These are phyloP conservation scores for Claviceps sp. DNA, from an alignment of 2,329 filamentous ascomycete species.

Conservation along the genomic window DNA sequence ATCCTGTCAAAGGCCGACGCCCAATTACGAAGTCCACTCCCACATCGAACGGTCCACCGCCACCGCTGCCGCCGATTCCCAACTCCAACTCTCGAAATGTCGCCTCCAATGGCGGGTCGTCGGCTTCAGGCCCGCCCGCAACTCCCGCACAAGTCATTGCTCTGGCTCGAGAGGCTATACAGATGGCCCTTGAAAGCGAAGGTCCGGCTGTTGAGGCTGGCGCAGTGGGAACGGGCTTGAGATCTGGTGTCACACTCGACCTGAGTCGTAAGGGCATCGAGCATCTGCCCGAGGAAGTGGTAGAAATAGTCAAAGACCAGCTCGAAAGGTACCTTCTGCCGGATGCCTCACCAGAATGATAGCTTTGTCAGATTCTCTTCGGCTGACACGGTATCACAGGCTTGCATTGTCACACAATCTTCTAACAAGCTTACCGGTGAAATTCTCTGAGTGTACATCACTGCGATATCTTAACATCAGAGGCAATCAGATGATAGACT, in stretches of 20 bases:
- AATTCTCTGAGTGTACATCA: conserved; percentile 64
- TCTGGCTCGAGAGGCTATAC: conserved; percentile 54
- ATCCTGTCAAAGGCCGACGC: conserved; percentile 24
- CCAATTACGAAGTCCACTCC: conserved; percentile 25
- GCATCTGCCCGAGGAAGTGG: conserved; percentile 57
- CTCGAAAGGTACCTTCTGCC: conserved; percentile 47
- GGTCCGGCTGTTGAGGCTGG: conserved; percentile 48
- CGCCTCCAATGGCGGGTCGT: conserved; percentile 32
- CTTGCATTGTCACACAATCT: conserved; percentile 73
- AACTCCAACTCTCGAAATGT: conserved; percentile 34
- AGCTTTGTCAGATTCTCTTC: neutral
- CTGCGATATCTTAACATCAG: conserved; percentile 70
- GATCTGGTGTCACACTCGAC: conserved; percentile 65
- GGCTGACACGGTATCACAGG: conserved; percentile 25
- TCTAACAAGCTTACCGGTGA: conserved; percentile 52
- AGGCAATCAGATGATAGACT: conserved; percentile 58
- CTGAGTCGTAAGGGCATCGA: conserved; percentile 63
- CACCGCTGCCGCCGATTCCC: conserved; percentile 27
- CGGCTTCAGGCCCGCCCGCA: conserved; percentile 39
- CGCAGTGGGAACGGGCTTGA: conserved; percentile 44
- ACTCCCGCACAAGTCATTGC: conserved; percentile 47
- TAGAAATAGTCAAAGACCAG: conserved; percentile 61
- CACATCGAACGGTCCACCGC: conserved; percentile 26
- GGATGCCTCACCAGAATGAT: neutral
- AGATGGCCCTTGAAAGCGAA: conserved; percentile 51